These are phyloP conservation scores for Yarrowia hollandica DNA, from an alignment of 805 yeast genomes.

Conservation along the genomic window DNA sequence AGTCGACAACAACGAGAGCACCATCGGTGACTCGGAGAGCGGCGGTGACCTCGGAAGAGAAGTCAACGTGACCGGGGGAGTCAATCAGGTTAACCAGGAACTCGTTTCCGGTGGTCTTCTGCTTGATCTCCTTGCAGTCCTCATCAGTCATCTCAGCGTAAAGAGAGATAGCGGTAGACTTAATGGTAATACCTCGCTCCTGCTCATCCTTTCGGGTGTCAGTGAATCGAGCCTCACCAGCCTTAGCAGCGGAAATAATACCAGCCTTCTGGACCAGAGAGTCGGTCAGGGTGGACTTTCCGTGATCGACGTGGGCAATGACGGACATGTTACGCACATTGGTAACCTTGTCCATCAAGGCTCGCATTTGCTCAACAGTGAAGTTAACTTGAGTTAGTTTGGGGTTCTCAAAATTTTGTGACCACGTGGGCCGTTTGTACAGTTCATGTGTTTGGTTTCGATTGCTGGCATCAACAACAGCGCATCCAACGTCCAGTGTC, in stretches of 20 bases:
- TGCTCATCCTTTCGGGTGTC: slow-evolving; percentile 99
- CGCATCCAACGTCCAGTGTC: too few relatives aligned
- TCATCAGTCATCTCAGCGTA: slow-evolving; percentile 85
- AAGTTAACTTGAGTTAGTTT: slow-evolving; percentile 34
- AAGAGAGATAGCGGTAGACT: slow-evolving; percentile 97
- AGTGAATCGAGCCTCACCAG: slow-evolving; percentile 99
- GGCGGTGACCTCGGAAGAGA: slow-evolving; percentile 99
- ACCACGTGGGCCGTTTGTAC: not conserved
- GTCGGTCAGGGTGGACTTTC: slow-evolving; percentile 98
- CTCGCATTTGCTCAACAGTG: slow-evolving; percentile 79
- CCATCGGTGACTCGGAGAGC: slow-evolving; percentile 99
- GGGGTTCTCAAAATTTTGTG: not conserved
- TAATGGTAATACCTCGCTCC: slow-evolving; percentile 99
- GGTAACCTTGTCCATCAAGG: slow-evolving; percentile 98
- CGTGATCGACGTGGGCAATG: slow-evolving; percentile 99
- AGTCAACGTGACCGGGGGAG: slow-evolving; percentile 99
- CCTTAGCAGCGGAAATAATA: slow-evolving; percentile 99
- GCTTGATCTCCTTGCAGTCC: slow-evolving; percentile 84
- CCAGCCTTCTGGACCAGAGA: slow-evolving; percentile 99
- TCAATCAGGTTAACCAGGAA: slow-evolving; percentile 98
- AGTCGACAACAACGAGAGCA: slow-evolving; percentile 98
- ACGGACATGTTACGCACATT: slow-evolving; percentile 99
- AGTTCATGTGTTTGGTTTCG: too few relatives aligned
- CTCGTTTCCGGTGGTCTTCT: slow-evolving; percentile 86
- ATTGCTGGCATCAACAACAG: too few relatives aligned